Base-by-base conservation (phyloP, 2,329 filamentous ascomycete genomes). In the Aspergillus tubingensis region DNA sequence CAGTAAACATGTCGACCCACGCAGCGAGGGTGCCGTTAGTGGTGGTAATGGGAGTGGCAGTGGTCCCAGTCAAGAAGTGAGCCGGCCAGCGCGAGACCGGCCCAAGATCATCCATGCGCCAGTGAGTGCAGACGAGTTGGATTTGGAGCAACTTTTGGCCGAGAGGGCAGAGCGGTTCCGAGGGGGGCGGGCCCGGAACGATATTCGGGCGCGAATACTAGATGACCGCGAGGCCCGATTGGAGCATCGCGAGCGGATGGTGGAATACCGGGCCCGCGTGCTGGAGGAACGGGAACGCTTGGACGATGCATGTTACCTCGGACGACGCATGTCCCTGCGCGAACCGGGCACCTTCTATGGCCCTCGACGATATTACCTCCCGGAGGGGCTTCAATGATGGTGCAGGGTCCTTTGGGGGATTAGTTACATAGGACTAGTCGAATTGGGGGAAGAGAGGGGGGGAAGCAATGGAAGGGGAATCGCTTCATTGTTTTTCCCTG, bases 171-270 rank as follows among this genome's bases (percentile, higher is more conserved):
- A 62, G 21, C 50, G 59, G 48, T 32, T 32, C 17, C 57, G 56
- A 38, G 57, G 59, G 19, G 56, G 58, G 27, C 63, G 63, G 23
- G 52, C 56, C 13, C 60, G 61, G n/a, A 63, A 71, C 57, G 70
- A 72, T 30, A 60, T 70, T 25, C 68, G 72, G 8, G 68, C 58
- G 50, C 70, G 67, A 38, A 65, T 73, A 49, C 68, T 74, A 39
- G 66, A 68, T 25, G 64, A 70, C 13, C 68, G 69, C 27, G 70
- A 72, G 54, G 67, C 68, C 39, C 58, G 65, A 17, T 57, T 72
- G 55, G 66, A 68, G 48, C 64, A 61, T 13, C 68, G 70, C 25
- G 70, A 72, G 61, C 65, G 63, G 36, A 47, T 66, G 11, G 49
- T 71, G 30, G 66, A 68, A 13, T 51, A 57, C 38, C 68, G 64